Base-by-base conservation (phyloP, 1,284 basidiomycete genomes). In the Sporisorium exsertum region DNA sequence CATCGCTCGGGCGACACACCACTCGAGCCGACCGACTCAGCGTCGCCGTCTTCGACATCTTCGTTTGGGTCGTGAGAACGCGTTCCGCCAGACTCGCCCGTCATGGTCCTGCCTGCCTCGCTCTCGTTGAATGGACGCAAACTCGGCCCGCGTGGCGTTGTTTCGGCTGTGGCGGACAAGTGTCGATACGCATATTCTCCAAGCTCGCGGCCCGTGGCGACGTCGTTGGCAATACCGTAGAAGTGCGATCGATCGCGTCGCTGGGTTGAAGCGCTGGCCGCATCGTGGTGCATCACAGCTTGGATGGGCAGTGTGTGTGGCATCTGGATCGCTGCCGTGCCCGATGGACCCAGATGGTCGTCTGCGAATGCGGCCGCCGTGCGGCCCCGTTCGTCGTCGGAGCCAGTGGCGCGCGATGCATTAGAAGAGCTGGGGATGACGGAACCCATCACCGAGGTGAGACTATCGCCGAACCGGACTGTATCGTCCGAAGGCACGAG, bases 401-500 rank as follows among this genome's bases (percentile, higher is more conserved):
- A 57, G 27, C 43, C 43, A 2, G 51, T 16, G 18, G 29, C 52
- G 29, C 66, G 63, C 27, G 50, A 26, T n/a, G 63, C 16, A 3
- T n/a, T 46, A 7, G 62, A 45, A 6, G 46, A n/a, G 10, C 57
- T 55, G 9, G 42, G 16, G 3, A 61, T 42, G n/a, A 55, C 29
- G 16, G 51, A 52, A 9, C 73, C 77, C 27, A 77, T 46, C n/a
- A 82, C 63, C 8, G 75, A 90, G 87, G 49, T 90, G 81, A 18
- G 88, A 55, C 87, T 89, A 71, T 94, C 93, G 10, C 95, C 95
- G 50, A 95, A 89, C 20, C 93, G 91, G 62, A 90, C 84, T 0
- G 93, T 95, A 4, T 91, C 91, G 81, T 96, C 93, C 2, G 85
- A 85, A 1, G 92, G 90, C 0, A 96, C 89, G 3, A 92, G 90